These are phyloP conservation scores for Malassezia sympodialis DNA, from an alignment of 1,284 basidiomycete species.

Conservation along the genomic window DNA sequence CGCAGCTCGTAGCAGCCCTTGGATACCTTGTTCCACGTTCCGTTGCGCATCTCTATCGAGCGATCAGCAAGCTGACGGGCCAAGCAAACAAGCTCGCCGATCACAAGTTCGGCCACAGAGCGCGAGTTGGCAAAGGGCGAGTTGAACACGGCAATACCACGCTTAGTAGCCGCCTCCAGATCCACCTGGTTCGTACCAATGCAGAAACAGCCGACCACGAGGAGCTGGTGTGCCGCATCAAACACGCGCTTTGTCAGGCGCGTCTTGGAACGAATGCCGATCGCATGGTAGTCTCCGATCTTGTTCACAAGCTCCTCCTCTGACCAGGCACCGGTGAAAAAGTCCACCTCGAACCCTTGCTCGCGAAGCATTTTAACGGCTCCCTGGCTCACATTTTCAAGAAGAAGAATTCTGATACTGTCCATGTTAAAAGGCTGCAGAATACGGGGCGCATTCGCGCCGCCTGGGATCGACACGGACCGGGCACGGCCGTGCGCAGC, in stretches of 20 bases:
- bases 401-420: conserved; percentile 58
- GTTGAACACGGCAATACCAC: conserved; percentile 97
- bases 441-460: conserved; percentile 20
- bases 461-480: conserved; percentile 2
- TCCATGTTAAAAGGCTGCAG: conserved; percentile 43
- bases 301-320: conserved; percentile 85
- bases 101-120: conserved; percentile 95
- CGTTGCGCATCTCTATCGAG: conserved; percentile 71
- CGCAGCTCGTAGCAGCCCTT: conserved; percentile 97
- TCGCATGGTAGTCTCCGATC: conserved; percentile 79
- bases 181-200: conserved; percentile 99
- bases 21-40: conserved; percentile 97
- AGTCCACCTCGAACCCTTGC: conserved; percentile 88
- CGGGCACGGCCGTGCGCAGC: neutral
- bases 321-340: conserved; percentile 70
- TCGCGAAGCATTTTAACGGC: conserved; percentile 71
- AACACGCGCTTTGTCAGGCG: conserved; percentile 85
- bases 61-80: conserved; percentile 91
- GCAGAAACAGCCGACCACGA: conserved; percentile 98
- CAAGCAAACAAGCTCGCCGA: conserved; percentile 83
- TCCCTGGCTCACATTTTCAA: conserved; percentile 90
- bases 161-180: conserved; percentile 67
- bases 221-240: conserved; percentile 58
- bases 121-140: conserved; percentile 99
- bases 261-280: conserved; percentile 95